Base-by-base conservation (phyloP, 2,329 filamentous ascomycete genomes). In the Nothopassalora personata region DNA sequence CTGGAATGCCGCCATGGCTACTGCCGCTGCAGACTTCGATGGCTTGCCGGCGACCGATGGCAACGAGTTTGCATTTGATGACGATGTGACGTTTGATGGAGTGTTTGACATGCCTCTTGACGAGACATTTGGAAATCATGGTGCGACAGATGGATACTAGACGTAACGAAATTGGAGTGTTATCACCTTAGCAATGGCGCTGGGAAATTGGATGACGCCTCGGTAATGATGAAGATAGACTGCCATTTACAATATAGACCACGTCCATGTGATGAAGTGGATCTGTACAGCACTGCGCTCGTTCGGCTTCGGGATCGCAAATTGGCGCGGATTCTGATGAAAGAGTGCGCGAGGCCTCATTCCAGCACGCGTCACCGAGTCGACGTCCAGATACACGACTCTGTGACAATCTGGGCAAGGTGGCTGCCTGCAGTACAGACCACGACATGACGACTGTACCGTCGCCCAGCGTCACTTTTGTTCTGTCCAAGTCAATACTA, bases 21-120 rank as follows among this genome's bases (percentile, higher is more conserved):
- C 61, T 23, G 31, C 28, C 18, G 54, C 18, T 54, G 43, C 33
- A 50, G 34, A 56, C 9, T 28, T 56, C 30, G 53, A 39, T 46
- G 34, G 46, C 1, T 51, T 57, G 45, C 33, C 28, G n/a, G 18
- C 30, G 6, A 34, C 6, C n/a, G 55, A 53, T 10, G 33, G 23
- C 53, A 33, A 19, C 53, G 45, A 56, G 5, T 55, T 48, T 27
- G 28, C 15, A 8, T 53, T 53, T 30, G 36, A 53, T 18, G 50
- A 53, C 19, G 23, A 28, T n/a, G 7, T 43, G 31, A 56, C 30
- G 9, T 54, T 60, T 43, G 67, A 66, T 52, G 64, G 60, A 5
- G 59, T 67, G 1, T 70, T 69, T 43, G 67, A 70, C 57, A 67
- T 70, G 65, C 61, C 63, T 15, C 19, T 68, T 34, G 66, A 65